Percentiles rank a stretch among this genome's conserved stretches.
These are phyloP conservation scores for Guillardia theta DNA, from an alignment of 78 protist species.

Conservation along the genomic window DNA sequence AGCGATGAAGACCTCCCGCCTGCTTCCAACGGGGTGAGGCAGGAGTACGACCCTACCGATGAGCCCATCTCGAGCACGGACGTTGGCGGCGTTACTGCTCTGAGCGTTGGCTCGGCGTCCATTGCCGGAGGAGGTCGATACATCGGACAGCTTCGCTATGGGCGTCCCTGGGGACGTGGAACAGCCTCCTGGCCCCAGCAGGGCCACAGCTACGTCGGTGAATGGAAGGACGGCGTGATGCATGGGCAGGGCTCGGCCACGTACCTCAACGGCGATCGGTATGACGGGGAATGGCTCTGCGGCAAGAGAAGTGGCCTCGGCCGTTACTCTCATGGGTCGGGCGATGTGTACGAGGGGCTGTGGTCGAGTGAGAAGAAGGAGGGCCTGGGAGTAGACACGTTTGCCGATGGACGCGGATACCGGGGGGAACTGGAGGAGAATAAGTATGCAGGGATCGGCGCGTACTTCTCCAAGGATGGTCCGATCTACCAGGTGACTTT, in stretches of 20 bases:
- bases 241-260: background rate
- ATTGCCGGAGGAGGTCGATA: background rate
- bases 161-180: background rate
- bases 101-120: background rate
- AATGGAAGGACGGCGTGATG: background rate
- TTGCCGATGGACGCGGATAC: background rate
- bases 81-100: no score
- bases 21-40: no score
- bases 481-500: background rate
- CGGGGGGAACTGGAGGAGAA: background rate
- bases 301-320: slow-evolving; percentile 12
- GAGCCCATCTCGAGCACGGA: no score
- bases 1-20: no score
- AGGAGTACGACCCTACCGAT: no score
- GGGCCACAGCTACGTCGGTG: background rate
- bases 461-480: background rate
- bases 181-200: slow-evolving; percentile 4
- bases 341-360: slow-evolving; percentile 1
- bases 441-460: background rate
- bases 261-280: background rate
- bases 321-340: background rate
- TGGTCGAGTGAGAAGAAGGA: background rate
- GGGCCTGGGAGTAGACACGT: background rate
- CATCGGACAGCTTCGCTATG: background rate
- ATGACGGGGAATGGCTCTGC: background rate